Conservation (phyloP, 2,329 filamentous ascomycete species). For the Pseudogymnoascus sp. region DNA sequence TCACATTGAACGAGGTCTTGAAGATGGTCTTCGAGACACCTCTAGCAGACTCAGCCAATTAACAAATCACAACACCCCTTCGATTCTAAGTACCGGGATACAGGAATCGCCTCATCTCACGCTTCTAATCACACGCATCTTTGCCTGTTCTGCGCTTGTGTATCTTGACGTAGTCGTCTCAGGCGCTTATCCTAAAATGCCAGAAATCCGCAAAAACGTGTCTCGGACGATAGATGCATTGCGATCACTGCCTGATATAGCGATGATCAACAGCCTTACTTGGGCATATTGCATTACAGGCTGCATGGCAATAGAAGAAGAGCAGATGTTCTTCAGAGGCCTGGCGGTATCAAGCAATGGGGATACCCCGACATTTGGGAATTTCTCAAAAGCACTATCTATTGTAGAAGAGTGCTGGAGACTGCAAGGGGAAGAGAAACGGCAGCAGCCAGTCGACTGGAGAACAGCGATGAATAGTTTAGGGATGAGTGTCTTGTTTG, state of each 20-base stretch:
- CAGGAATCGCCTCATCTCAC: conserved; percentile 5
- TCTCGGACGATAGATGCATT: conserved; percentile 12
- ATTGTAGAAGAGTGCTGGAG: conserved; percentile 14
- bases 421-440: conserved; percentile 8
- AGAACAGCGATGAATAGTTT: conserved; percentile 1
- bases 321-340: conserved; percentile 18
- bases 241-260: conserved; percentile 12
- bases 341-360: neutral
- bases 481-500: neutral
- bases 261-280: conserved; percentile 14
- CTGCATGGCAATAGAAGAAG: conserved; percentile 15
- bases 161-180: conserved; percentile 18
- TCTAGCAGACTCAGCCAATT: neutral
- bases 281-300: conserved; percentile 20
- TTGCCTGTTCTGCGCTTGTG: conserved; percentile 13
- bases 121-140: conserved; percentile 14
- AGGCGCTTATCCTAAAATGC: conserved; percentile 13
- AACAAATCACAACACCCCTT: neutral
- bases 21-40: conserved; percentile 6
- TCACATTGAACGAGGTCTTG: conserved; percentile 19
- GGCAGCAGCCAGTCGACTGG: neutral
- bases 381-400: conserved; percentile 11
- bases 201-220: conserved; percentile 14
- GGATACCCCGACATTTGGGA: conserved; percentile 10
- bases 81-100: too few species aligned